These are phyloP conservation scores for Sclerotinia trifoliorum DNA, from an alignment of 2,329 filamentous ascomycete species.

Conservation along the genomic window DNA sequence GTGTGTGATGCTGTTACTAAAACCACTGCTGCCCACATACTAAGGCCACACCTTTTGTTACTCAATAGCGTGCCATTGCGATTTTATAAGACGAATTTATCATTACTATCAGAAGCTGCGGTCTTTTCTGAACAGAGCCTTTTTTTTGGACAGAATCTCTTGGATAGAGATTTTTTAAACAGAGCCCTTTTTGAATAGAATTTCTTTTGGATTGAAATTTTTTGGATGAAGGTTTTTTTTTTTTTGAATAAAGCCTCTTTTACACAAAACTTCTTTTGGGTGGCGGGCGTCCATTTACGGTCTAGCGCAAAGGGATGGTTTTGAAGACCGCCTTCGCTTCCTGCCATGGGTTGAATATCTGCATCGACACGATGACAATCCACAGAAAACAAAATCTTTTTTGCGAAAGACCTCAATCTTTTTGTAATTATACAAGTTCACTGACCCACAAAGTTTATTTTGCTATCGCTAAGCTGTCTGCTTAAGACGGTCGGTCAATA, in stretches of 20 bases:
- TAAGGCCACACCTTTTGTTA: background rate
- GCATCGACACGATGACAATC: background rate
- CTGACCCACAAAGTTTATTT: background rate
- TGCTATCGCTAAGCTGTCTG: background rate
- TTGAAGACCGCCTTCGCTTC: slow-evolving; percentile 16
- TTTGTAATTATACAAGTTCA: background rate
- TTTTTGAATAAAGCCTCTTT: too few species aligned
- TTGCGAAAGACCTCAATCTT: background rate
- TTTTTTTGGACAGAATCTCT: too few species aligned
- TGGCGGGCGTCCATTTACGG: background rate
- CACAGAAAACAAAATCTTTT: background rate
- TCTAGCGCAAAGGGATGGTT: background rate
- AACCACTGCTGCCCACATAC: background rate
- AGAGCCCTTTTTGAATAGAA: too few species aligned
- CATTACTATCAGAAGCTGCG: background rate
- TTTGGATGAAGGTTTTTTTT: too few species aligned
- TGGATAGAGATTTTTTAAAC: too few species aligned
- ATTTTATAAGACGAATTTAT: background rate
- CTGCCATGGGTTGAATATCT: slow-evolving; percentile 1
- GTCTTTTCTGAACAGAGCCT: too few species aligned
- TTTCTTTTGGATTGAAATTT: too few species aligned
- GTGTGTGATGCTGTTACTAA: background rate
- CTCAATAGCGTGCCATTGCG: background rate
- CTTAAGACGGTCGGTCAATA: background rate
- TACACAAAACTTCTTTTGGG: too few species aligned